A percentile compares a stretch with the other conserved stretches of the same genome.
These are phyloP conservation scores for Colletotrichum sidae DNA, from an alignment of 2,329 filamentous ascomycete genomes.

Conservation along the genomic window DNA sequence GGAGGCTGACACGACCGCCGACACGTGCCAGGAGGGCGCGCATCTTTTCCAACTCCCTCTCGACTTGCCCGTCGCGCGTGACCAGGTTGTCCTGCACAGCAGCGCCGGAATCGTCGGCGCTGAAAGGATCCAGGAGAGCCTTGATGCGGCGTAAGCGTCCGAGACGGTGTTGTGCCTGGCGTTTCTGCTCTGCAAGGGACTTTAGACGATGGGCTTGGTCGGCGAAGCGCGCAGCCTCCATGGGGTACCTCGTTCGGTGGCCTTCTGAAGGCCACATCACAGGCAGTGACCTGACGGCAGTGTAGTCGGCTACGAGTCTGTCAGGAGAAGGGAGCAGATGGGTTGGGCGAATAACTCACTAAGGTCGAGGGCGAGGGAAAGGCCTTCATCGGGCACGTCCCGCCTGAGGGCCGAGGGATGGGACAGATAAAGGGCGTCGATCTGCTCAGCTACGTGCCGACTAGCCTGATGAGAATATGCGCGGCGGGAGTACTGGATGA, in stretches of 20 bases:
- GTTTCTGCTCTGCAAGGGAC: conserved; percentile 59
- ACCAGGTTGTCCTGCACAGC: conserved; percentile 74
- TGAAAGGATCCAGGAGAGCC: conserved; percentile 63
- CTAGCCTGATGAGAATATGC: conserved; percentile 77
- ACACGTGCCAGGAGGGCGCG: conserved; percentile 72
- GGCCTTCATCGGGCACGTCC: conserved; percentile 54
- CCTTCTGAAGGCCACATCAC: conserved; percentile 57
- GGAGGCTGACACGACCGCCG: conserved; percentile 60
- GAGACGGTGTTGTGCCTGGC: conserved; percentile 53
- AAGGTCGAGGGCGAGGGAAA: conserved; percentile 57
- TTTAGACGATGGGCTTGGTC: conserved; percentile 62
- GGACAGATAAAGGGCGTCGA: conserved; percentile 71
- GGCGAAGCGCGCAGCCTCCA: conserved; percentile 63
- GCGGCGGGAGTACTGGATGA: conserved; percentile 73
- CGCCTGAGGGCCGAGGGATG: conserved; percentile 46
- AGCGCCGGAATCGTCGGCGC: conserved; percentile 44
- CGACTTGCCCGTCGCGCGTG: conserved; percentile 72
- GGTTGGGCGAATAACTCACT: conserved; percentile 46
- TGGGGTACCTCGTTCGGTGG: conserved; percentile 50
- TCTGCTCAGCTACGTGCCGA: conserved; percentile 78
- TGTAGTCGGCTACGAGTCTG: conserved; percentile 50
- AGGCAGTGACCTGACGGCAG: conserved; percentile 60
- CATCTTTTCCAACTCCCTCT: conserved; percentile 75
- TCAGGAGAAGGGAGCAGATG: not conserved
- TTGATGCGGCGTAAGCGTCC: conserved; percentile 62